Evolutionary conservation across 2,329 filamentous ascomycete species (phyloP).

Genomic region (Tolypocladium sp.): DNA sequence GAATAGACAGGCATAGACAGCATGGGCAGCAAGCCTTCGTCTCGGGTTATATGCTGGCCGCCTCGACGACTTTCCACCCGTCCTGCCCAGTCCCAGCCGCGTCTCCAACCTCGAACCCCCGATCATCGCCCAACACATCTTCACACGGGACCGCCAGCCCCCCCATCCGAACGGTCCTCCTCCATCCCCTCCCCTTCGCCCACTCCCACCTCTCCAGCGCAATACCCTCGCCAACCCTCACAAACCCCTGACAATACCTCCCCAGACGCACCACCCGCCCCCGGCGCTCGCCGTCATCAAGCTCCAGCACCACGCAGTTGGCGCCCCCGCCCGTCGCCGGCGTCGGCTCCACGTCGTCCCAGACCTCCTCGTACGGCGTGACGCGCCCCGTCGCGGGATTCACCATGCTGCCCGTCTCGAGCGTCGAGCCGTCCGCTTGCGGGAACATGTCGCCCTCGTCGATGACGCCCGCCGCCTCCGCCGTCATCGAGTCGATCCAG

Average conservation of each 20-base stretch:
- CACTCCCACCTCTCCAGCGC: slow-evolving; percentile 48
- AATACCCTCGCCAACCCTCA: slow-evolving; percentile 32
- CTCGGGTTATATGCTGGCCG: neutral
- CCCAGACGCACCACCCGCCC: slow-evolving; percentile 48
- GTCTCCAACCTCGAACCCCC: neutral
- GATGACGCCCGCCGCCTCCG: slow-evolving; percentile 23
- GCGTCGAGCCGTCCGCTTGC: slow-evolving; percentile 26
- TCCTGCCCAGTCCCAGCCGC: neutral
- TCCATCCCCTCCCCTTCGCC: slow-evolving; percentile 21
- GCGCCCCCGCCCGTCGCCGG: slow-evolving; percentile 2
- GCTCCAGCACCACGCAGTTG: slow-evolving; percentile 29
- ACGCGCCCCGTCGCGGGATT: slow-evolving; percentile 43
- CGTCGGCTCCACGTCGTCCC: slow-evolving; percentile 38
- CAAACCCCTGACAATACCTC: slow-evolving; percentile 44
- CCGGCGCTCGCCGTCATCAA: slow-evolving; percentile 24
- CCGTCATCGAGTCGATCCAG: slow-evolving; percentile 47
- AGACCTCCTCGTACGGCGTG: slow-evolving; percentile 58
- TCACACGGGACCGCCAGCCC: slow-evolving; percentile 22
- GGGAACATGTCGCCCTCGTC: slow-evolving; percentile 51
- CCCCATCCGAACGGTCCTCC: slow-evolving; percentile 24
- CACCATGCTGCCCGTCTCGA: slow-evolving; percentile 52
- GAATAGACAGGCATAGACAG: neutral
- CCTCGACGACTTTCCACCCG: slow-evolving; percentile 9
- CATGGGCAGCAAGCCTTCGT: neutral
- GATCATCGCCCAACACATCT: slow-evolving; percentile 5